Base-by-base conservation (phyloP, 2,329 filamentous ascomycete genomes). In the Ceratocystis colombiana region DNA sequence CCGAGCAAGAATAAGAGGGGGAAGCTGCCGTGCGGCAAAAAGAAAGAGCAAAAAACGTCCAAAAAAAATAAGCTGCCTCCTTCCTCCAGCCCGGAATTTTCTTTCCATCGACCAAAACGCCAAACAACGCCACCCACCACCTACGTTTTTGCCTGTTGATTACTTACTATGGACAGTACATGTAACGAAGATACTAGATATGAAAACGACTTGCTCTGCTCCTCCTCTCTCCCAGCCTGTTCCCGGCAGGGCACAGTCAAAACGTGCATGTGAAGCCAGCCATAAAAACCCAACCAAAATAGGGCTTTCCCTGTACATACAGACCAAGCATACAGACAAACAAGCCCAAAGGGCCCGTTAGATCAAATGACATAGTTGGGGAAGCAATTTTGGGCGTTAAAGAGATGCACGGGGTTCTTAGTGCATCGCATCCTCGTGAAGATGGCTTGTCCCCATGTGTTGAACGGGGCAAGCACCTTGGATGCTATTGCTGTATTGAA, bases 1-100 rank as follows among this genome's bases (percentile, higher is more conserved):
- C 62, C 20, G 44, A 62, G n/a, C n/a, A 62, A 20, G 61, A 45
- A 63, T 33, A 63, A 45, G n/a, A 30, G 46, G 41, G 61, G 46
- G 50, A 63, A 50, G 55, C 37, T 63, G 44, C 50, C 10, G 30
- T 28, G 33, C 8, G 37, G 33, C 30, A 59, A 57, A 41, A 64
- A 64, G 10, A 10, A 41, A 50, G n/a, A 20, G 2, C 44, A 64
- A 37, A 64, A 64, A 64, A 48, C 50, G 4, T n/a, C 15, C 41
- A 17, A 17, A 17, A 17, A 17, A 17, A 48, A 8, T 8, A 22
- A 53, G 30, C 37, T n/a, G 50, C 30, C 22, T 55, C 20, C n/a
- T 59, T 59, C 53, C 53, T 53, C 15, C 48, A 53, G n/a, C 48
- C 22, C 22, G n/a, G n/a, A n/a, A n/a, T n/a, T 53, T 53, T 25